Evolutionary conservation across 306 rosid genomes (phyloP), one percentile per base, ranked within the genome.

Genomic region (Hylodesmum podocarpum): DNA sequence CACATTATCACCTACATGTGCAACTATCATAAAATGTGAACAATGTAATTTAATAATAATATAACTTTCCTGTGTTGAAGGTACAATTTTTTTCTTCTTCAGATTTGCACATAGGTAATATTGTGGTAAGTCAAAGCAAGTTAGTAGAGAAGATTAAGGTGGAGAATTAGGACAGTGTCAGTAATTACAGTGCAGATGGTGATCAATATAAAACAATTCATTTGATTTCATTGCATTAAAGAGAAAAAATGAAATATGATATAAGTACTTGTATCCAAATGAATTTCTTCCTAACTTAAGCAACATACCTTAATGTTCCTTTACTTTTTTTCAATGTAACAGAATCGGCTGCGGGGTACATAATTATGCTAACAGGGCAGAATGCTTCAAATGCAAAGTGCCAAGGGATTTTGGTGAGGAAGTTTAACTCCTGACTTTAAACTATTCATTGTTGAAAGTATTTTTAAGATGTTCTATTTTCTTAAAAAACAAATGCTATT

Each of bases 321-420:
- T n/a, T n/a, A n/a, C n/a, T n/a, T n/a, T 53, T 73, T 18, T 66
- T 19, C 79, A 16, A 54, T 83, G 71, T 16, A 40, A 65, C 88
- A 96, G 98, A 79, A 46, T 40, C 37, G 98, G 93, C 71, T 96
- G 99, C 75, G 98, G 96, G 80, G 80, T 82, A 31, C 99, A 92
- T 82, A 96, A 96, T 75, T 96, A 92, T 36, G 99, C 98, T 46
- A 88, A 89, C 88, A 88, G 99, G 84, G 47, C 71, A 75, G 97
- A 87, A 82, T 96, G 99, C 77, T 85, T 53, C 65, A 96, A 83
- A 82, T 96, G 99, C 99, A 89, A 86, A 71, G 80, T 87, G 66
- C 86, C 92, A 41, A 92, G 84, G 83, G 68, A 82, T 64, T 88
- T 67, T 57, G 93, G 97, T 92, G 77, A 78, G 91, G 73, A 46